Evolutionary conservation across 805 yeast species (phyloP).

Genomic region (Komagataella populi): DNA sequence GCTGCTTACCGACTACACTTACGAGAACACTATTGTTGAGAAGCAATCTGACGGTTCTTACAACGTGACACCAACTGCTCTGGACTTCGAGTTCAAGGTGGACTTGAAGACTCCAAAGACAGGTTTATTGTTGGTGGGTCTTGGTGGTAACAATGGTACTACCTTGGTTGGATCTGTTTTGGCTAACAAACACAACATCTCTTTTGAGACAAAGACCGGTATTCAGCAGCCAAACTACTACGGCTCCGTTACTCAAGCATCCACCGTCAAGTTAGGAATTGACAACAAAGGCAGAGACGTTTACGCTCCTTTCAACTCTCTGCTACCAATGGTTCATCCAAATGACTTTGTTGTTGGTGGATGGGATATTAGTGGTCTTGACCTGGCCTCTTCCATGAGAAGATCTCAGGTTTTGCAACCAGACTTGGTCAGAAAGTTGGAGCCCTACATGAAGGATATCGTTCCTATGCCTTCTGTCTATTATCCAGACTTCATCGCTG

Average conservation of each 20-base stretch:
- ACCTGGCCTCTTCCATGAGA: constrained; percentile 66
- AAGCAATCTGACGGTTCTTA: constrained; percentile 32
- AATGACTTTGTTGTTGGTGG: constrained; percentile 85
- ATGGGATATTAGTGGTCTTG: constrained; percentile 78
- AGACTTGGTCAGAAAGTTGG: constrained; percentile 67
- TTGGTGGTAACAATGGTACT: constrained; percentile 95
- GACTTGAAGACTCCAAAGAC: constrained; percentile 73
- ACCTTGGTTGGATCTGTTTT: constrained; percentile 75
- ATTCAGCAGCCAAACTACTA: constrained; percentile 60
- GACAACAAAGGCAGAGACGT: constrained; percentile 75
- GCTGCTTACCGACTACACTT: constrained; percentile 48
- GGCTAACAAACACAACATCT: constrained; percentile 70
- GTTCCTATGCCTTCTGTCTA: constrained; percentile 76
- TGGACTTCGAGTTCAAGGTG: constrained; percentile 75
- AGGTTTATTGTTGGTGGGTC: constrained; percentile 84
- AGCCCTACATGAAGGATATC: constrained; percentile 43
- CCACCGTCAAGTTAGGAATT: constrained; percentile 82
- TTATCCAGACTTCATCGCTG: constrained; percentile 94
- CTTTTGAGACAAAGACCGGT: constrained; percentile 77
- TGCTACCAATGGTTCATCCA: constrained; percentile 82
- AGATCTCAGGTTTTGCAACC: constrained; percentile 81
- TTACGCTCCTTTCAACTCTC: constrained; percentile 82
- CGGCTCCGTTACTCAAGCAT: constrained; percentile 90
- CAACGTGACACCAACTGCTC: constrained; percentile 55
- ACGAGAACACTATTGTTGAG: constrained; percentile 66